phyloP scores from a whole-genome alignment of 176 grass and related monocot genomes.

The Urochloa ruziziensis region DNA sequence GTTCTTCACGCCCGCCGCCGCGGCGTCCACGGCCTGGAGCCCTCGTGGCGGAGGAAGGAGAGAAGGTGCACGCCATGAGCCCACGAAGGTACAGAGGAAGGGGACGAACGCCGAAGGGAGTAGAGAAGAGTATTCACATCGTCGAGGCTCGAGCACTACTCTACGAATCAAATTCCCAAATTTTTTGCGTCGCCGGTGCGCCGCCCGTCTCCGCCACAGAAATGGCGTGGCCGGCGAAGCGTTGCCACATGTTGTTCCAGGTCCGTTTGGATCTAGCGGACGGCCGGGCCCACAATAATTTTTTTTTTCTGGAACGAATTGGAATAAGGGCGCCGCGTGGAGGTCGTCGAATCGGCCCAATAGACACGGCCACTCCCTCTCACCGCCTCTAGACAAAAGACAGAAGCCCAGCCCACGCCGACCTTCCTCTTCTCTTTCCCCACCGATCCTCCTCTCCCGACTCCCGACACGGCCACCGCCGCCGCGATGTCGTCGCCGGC shows the following conservation, averaged over 20 bases:
- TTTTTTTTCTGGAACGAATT: too few species aligned
- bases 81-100: background rate
- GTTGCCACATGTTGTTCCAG: conserved; percentile 38
- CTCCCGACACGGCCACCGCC: conserved; percentile 1
- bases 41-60: conserved; percentile 64
- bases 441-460: background rate
- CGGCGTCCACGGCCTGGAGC: conserved; percentile 55
- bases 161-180: background rate
- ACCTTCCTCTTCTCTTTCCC: background rate
- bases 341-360: too few species aligned
- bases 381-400: too few species aligned
- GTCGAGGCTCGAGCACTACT: background rate
- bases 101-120: background rate
- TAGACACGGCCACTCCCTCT: too few species aligned
- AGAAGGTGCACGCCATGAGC: conserved; percentile 84
- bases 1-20: conserved; percentile 39
- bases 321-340: too few species aligned
- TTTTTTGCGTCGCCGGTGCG: conserved; percentile 20
- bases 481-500: conserved; percentile 42
- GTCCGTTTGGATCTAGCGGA: background rate
- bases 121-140: background rate
- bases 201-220: conserved; percentile 34
- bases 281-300: conserved; percentile 23
- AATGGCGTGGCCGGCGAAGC: background rate
- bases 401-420: conserved; percentile 4